A percentile compares a stretch with the other conserved stretches of the same genome.
These are phyloP conservation scores for Solanum chilense DNA, from an alignment of 257 asterid genomes.

Conservation along the genomic window DNA sequence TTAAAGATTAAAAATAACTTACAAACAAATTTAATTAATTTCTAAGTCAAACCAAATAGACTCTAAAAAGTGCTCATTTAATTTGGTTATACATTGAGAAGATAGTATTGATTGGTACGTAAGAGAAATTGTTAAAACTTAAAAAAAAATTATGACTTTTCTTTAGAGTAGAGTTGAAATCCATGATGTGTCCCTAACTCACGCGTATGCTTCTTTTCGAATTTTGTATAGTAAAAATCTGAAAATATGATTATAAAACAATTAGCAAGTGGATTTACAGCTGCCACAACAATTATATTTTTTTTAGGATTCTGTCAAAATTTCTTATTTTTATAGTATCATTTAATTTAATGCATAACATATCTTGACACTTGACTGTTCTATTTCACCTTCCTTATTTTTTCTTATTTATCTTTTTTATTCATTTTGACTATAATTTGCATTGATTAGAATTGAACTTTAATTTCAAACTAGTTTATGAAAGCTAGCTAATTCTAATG, in stretches of 20 bases:
- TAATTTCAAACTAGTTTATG: background rate
- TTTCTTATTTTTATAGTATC: background rate
- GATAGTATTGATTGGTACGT: background rate
- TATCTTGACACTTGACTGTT: background rate
- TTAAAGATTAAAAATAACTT: too few relatives aligned
- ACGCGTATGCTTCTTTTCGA: background rate
- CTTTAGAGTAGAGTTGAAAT: too few relatives aligned
- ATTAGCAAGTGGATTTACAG: background rate
- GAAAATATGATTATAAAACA: background rate
- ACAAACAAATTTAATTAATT: accelerated
- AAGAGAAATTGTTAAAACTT: background rate
- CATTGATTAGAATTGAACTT: background rate
- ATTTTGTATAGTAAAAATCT: background rate
- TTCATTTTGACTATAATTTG: background rate
- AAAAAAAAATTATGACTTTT: background rate
- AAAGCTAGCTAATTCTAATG: background rate
- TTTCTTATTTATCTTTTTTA: background rate
- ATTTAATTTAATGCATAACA: background rate
- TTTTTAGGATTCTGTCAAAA: background rate
- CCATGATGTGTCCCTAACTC: background rate
- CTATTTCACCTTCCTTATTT: background rate
- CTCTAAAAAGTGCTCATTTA: too few relatives aligned
- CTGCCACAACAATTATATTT: background rate
- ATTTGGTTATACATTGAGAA: background rate
- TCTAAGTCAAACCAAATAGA: too few relatives aligned